Evolutionary conservation across 164 flowering plant genomes (phyloP), one percentile per base, ranked within the genome.

Genomic region (Brasenia schreberi): DNA sequence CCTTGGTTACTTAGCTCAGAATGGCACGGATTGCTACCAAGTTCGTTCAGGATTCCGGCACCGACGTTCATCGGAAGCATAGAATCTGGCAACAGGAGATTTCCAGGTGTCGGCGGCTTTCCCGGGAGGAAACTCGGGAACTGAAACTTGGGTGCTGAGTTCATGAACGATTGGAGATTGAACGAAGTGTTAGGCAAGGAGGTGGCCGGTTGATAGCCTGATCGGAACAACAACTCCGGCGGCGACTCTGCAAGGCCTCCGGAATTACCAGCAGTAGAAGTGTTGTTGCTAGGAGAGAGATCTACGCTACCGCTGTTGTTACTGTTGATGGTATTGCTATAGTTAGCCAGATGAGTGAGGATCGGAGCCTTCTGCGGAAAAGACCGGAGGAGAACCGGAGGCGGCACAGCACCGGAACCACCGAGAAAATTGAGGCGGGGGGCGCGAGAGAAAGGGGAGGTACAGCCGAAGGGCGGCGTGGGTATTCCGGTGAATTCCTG

Each of bases 401-500:
- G 74, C 33, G 74, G 61, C 7, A 67, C 27, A 1, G 45, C 60
- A 18, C 66, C 52, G 65, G 64, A 77, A 18, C 68, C 64, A 43
- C 72, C 63, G 68, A 87, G 81, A 43, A 84, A 79, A 75, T 85
- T 89, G 52, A 87, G 59, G 59, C 88, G 74, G 53, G 64, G 66
- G 27, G 0, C 19, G 0, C 90, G 81, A 16, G 81, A 70, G 70
- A 69, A 78, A 1, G 81, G 62, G 5, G 85, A 71, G 19, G 78
- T 78, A 0, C 90, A 72, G 16, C 10, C 56, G 63, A 86, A 85
- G 0, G 95, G 91, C 4, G 88, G 85, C 0, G 86, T 75, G 0
- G 94, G 89, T 42, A 88, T 83, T 0, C 94, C 94, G 0, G 94
- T 88, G 75, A 83, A 88, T 62, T 88, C 90, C 49, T 88, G 94